A percentile compares a stretch with the other conserved stretches of the same genome.
phyloP scores from a whole-genome alignment of 352 stramenopile species.

The Pilasporangium apinafurcum region DNA sequence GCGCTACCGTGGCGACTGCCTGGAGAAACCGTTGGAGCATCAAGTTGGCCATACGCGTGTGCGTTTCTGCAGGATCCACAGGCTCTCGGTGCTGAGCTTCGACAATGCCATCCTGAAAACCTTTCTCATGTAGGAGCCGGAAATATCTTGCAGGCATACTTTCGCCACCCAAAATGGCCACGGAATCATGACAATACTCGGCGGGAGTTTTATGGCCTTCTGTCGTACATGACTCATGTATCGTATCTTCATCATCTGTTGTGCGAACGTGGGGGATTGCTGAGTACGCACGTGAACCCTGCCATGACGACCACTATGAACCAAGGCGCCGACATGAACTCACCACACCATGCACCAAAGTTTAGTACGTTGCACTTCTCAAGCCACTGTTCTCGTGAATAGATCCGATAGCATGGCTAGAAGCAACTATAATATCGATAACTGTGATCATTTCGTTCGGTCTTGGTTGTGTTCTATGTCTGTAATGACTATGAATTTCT shows the following conservation, averaged over 20 bases:
- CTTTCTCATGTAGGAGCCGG: constrained; percentile 1
- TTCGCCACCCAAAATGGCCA: constrained; percentile 23
- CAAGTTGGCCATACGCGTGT: constrained; percentile 43
- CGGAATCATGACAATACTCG: constrained; percentile 17
- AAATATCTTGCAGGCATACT: constrained; percentile 28
- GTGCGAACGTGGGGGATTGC: constrained; percentile 12
- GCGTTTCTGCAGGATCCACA: constrained; percentile 25
- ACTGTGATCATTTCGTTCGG: too few relatives aligned
- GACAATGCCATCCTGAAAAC: constrained; percentile 1
- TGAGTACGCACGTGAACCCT: too few relatives aligned
- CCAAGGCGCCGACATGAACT: too few relatives aligned
- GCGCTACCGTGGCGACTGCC: constrained; percentile 29
- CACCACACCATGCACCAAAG: too few relatives aligned
- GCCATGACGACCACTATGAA: too few relatives aligned
- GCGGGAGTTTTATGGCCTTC: constrained; percentile 16
- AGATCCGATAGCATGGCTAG: too few relatives aligned
- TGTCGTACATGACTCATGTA: constrained; percentile 35
- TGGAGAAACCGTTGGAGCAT: constrained; percentile 43
- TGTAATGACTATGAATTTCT: too few relatives aligned
- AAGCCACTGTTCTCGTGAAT: too few relatives aligned
- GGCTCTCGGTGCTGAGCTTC: constrained; percentile 16
- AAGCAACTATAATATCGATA: too few relatives aligned
- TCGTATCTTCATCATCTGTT: constrained; percentile 22
- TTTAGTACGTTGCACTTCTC: too few relatives aligned
- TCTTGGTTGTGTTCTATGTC: too few relatives aligned